phyloP scores from a whole-genome alignment of 2,329 filamentous ascomycete species.

The Rhinocladiella mackenziei region DNA sequence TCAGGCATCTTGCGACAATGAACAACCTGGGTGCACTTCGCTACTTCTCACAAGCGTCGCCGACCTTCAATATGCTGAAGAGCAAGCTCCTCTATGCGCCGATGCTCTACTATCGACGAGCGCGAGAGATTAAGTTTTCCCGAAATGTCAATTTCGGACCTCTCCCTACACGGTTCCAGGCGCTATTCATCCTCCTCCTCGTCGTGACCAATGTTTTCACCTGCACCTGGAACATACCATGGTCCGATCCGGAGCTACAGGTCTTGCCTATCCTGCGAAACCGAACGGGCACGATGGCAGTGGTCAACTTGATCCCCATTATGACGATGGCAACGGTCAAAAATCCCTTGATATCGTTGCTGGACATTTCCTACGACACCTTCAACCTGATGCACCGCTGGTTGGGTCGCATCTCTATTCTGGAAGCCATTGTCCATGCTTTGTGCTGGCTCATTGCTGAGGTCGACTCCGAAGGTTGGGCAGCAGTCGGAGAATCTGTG shows the following conservation, averaged over 20 bases:
- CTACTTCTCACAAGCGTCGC: constrained; percentile 64
- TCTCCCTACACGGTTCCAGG: constrained; percentile 46
- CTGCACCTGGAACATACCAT: constrained; percentile 49
- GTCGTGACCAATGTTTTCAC: constrained; percentile 45
- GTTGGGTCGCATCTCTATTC: constrained; percentile 68
- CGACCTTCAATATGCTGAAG: constrained; percentile 63
- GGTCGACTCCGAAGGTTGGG: constrained; percentile 44
- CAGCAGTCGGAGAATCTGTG: constrained; percentile 33
- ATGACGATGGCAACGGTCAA: constrained; percentile 42
- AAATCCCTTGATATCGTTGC: constrained; percentile 42
- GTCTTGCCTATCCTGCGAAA: constrained; percentile 41
- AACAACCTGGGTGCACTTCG: constrained; percentile 63
- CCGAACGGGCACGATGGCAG: constrained; percentile 41
- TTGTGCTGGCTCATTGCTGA: constrained; percentile 71
- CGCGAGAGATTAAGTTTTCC: constrained; percentile 44
- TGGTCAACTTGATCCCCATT: constrained; percentile 44
- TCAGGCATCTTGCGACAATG: constrained; percentile 70
- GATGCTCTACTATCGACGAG: constrained; percentile 43
- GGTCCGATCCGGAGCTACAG: constrained; percentile 33
- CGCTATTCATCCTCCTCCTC: constrained; percentile 40
- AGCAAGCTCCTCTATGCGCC: constrained; percentile 56
- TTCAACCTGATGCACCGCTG: constrained; percentile 67
- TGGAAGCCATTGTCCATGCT: constrained; percentile 68
- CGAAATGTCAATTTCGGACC: constrained; percentile 44
- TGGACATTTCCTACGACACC: constrained; percentile 43